Percentiles rank a stretch among this genome's conserved stretches.
Evolutionary conservation across 1,139 yeast species (phyloP).

Genomic region (Pneumocystis murina): DNA sequence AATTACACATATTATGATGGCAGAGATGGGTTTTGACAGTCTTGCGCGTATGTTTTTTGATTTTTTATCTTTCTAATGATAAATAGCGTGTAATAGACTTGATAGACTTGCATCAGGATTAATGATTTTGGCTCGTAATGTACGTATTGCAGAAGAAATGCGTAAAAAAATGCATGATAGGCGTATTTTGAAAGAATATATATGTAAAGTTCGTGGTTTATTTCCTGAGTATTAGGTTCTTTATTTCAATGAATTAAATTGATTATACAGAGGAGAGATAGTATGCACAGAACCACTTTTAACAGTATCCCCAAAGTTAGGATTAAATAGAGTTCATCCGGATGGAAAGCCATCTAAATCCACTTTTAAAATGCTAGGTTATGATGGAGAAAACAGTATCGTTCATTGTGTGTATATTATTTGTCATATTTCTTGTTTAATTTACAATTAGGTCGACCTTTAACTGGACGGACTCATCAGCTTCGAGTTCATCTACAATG

Average conservation of each 20-base stretch:
- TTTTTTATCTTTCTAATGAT: not conserved
- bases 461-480: slow-evolving; percentile 90
- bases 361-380: slow-evolving; percentile 41
- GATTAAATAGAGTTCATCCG: slow-evolving; percentile 54
- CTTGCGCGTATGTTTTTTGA: slow-evolving; percentile 29
- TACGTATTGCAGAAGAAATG: slow-evolving; percentile 65
- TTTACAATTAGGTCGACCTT: slow-evolving; percentile 43
- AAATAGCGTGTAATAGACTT: slow-evolving; percentile 50
- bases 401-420: slow-evolving; percentile 31
- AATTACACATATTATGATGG: slow-evolving; percentile 64
- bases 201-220: slow-evolving; percentile 76
- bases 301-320: slow-evolving; percentile 64
- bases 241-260: slow-evolving; percentile 1
- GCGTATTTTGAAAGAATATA: slow-evolving; percentile 63
- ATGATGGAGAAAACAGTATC: slow-evolving; percentile 48
- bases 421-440: not conserved
- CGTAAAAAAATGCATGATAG: slow-evolving; percentile 63
- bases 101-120: slow-evolving; percentile 89
- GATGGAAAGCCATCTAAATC: slow-evolving; percentile 48
- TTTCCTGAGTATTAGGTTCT: slow-evolving; percentile 36
- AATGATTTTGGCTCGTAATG: slow-evolving; percentile 78
- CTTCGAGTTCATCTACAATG: slow-evolving; percentile 82
- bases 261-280: slow-evolving; percentile 25
- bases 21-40: slow-evolving; percentile 36
- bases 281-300: slow-evolving; percentile 52